Evolutionary conservation across 2,329 filamentous ascomycete species (phyloP), one percentile per base, ranked within the genome.

Genomic region (Ophiostoma ulmi): DNA sequence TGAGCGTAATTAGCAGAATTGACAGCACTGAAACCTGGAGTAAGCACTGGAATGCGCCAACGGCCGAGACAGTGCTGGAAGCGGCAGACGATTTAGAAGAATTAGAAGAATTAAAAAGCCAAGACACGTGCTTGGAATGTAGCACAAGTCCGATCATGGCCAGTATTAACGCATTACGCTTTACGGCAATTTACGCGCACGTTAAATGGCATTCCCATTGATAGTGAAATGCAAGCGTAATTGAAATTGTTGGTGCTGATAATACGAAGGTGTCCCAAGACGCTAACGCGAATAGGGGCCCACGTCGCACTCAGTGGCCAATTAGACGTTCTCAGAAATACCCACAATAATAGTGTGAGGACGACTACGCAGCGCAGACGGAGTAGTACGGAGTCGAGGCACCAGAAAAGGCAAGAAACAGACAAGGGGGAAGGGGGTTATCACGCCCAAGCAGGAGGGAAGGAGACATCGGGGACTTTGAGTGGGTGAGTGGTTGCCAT

Each of bases 321-420:
- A 63, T 63, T 14, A 35, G 13, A 61, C 11, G 1, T 2, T 17
- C 6, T 41, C 2, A 14, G 20, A 1, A 1, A 17, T 58, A 2
- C 11, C 67, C 44, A 22, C 11, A 36, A 64, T 17, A 36, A 35
- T 63, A 63, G 58, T 35, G 58, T 58, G 52, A 58, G 52, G 52
- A 58, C 52, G 52, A 58, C 52, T 58, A 58, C 52, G 52, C 52
- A 26, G 52, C 52, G 52, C 52, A 26, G 52, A 58, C 52, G 52
- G 52, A 26, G 52, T n/a, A 61, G 26, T 31, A 61, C 55, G 26
- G 26, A 61, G 55, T 61, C 10, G 55, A 61, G 35, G 55, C 55
- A 31, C 58, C 61, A 31, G 31, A 64, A 63, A 63, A 38, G 61
- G 61, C 61, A 64, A 38, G 20, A 35, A 14, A 36, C 14, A 35